Evolutionary conservation across 345 rosid genomes (phyloP).

Genomic region (Mercurialis annua): DNA sequence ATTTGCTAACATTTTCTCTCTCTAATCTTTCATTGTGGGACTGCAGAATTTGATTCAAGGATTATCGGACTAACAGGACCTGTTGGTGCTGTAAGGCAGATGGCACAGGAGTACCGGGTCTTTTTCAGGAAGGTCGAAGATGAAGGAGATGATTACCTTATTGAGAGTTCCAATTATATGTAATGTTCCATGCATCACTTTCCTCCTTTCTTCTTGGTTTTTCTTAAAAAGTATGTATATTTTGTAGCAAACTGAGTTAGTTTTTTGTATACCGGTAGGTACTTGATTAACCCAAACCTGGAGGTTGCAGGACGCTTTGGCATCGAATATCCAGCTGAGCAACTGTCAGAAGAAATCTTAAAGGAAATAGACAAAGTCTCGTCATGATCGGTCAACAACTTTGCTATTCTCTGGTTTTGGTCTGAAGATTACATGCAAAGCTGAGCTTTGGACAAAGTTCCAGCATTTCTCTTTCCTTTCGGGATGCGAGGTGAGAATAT

Average conservation of each 20-base stretch:
- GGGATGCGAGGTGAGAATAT: not conserved
- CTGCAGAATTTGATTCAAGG: slow-evolving; percentile 74
- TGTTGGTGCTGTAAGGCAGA: slow-evolving; percentile 60
- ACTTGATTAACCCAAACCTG: slow-evolving; percentile 76
- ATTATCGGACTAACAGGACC: slow-evolving; percentile 75
- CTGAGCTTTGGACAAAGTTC: not conserved
- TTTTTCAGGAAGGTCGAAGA: slow-evolving; percentile 80
- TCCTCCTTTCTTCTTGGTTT: not conserved
- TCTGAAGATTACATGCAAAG: not conserved
- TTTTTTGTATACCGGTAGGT: slow-evolving; percentile 40
- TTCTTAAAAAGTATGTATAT: not conserved
- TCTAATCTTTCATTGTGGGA: slow-evolving; percentile 13
- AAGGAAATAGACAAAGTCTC: slow-evolving; percentile 43
- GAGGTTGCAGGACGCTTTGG: slow-evolving; percentile 81
- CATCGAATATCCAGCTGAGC: slow-evolving; percentile 59
- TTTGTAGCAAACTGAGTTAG: not conserved
- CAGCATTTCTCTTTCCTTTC: not conserved
- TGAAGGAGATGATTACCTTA: slow-evolving; percentile 84
- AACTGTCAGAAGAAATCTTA: slow-evolving; percentile 52
- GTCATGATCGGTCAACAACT: not conserved
- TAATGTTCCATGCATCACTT: slow-evolving; percentile 22
- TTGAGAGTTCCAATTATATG: slow-evolving; percentile 81
- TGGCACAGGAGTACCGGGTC: slow-evolving; percentile 83
- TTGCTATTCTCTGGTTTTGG: slow-evolving; percentile 2
- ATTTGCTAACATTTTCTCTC: slow-evolving; percentile 17